Percentiles rank a stretch among this genome's conserved stretches.
These are phyloP conservation scores for Pseudogymnoascus sp. DNA, from an alignment of 2,329 filamentous ascomycete genomes.

Conservation along the genomic window DNA sequence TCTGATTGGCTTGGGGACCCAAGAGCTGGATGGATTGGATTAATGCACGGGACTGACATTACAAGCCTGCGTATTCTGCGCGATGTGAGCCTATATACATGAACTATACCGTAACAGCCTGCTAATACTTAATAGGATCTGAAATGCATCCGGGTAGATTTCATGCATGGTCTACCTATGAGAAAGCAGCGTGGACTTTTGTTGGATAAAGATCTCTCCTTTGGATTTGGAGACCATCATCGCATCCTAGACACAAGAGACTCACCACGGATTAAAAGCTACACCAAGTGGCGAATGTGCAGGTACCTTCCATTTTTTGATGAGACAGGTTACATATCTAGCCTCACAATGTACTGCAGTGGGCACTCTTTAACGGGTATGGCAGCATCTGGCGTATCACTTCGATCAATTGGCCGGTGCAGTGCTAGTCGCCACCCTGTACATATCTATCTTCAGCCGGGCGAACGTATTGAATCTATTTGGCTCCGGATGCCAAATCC, in stretches of 20 bases:
- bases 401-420: too few relatives aligned
- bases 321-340: too few relatives aligned
- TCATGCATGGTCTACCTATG: not conserved
- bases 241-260: not conserved
- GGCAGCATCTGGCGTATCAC: too few relatives aligned
- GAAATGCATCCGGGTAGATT: conserved; percentile 6
- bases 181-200: not conserved
- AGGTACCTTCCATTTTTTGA: not conserved
- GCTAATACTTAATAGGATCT: not conserved
- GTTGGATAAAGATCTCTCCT: conserved; percentile 2
- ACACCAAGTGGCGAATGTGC: not conserved
- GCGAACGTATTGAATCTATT: too few relatives aligned
- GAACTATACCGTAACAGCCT: not conserved
- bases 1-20: conserved; percentile 8
- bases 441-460: too few relatives aligned
- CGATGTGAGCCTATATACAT: not conserved
- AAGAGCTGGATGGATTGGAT: not conserved
- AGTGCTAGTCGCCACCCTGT: too few relatives aligned
- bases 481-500: too few relatives aligned
- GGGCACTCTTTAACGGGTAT: too few relatives aligned
- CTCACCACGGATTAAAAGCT: not conserved
- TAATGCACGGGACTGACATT: not conserved
- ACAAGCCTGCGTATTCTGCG: not conserved
- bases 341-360: too few relatives aligned
- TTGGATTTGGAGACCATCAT: not conserved